phyloP scores from a whole-genome alignment of 2,329 filamentous ascomycete species.

The Huntiella omanensis region DNA sequence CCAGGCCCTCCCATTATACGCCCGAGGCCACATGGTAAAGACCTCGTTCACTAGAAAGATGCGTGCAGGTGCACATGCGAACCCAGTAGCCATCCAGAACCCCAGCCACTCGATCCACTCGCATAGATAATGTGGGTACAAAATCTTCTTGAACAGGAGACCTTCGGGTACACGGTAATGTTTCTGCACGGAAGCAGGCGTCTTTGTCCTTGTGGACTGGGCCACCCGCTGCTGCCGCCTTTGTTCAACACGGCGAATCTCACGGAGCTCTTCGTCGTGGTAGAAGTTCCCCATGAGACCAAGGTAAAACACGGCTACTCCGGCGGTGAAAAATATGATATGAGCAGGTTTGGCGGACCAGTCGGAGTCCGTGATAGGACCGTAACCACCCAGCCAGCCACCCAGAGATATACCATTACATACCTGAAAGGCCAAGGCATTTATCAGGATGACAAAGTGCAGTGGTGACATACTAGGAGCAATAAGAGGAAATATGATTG shows the following conservation, averaged over 20 bases:
- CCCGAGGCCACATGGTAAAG: constrained; percentile 74
- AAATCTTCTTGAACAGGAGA: constrained; percentile 62
- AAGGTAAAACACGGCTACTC: constrained; percentile 56
- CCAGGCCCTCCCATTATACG: constrained; percentile 65
- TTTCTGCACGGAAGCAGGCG: constrained; percentile 41
- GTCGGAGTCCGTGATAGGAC: constrained; percentile 38
- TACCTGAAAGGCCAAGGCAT: constrained; percentile 57
- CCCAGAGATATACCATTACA: constrained; percentile 62
- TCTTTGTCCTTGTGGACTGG: constrained; percentile 17
- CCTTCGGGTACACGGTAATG: constrained; percentile 74
- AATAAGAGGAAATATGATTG: constrained; percentile 61
- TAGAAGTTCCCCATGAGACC: constrained; percentile 68
- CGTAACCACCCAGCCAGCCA: constrained; percentile 67
- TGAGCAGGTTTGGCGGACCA: constrained; percentile 24
- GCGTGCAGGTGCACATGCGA: constrained; percentile 52
- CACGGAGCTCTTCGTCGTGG: constrained; percentile 76
- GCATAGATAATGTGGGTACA: constrained; percentile 87
- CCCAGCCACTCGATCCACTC: constrained; percentile 96
- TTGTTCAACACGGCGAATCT: constrained; percentile 57
- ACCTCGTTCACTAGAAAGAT: constrained; percentile 76
- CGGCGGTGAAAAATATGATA: constrained; percentile 33
- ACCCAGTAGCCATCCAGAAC: constrained; percentile 59
- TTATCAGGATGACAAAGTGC: constrained; percentile 45
- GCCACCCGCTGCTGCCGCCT: constrained; percentile 25
- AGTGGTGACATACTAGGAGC: constrained; percentile 90